Percentiles rank a stretch among this genome's conserved stretches.
phyloP scores from a whole-genome alignment of 257 asterid species.

The Fraxinus cuspidata region DNA sequence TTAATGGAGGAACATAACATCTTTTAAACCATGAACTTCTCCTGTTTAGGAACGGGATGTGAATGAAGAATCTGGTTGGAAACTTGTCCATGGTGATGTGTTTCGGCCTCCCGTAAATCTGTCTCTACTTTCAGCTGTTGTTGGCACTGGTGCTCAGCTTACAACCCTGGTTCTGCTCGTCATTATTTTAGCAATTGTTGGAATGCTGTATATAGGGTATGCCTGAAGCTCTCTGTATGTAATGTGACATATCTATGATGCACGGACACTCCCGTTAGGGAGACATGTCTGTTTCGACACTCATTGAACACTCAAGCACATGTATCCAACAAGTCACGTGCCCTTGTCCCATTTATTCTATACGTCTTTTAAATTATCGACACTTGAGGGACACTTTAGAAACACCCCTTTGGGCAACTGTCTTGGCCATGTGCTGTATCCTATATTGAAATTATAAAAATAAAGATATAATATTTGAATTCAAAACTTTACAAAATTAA shows the following conservation, averaged over 20 bases:
- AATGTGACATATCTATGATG: not conserved
- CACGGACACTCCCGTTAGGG: no score
- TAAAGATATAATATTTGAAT: no score
- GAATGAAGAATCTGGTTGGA: constrained; percentile 92
- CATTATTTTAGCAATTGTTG: constrained; percentile 68
- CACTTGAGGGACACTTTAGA: no score
- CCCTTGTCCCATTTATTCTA: no score
- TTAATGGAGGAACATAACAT: not conserved
- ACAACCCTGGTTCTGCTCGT: constrained; percentile 72
- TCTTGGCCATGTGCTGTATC: no score
- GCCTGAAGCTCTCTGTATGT: constrained; percentile 14
- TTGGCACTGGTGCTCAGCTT: constrained; percentile 92
- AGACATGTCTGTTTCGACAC: no score
- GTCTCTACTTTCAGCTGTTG: constrained; percentile 77
- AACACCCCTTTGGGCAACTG: no score
- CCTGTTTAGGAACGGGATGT: constrained; percentile 73
- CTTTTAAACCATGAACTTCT: constrained; percentile 22
- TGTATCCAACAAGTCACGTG: no score
- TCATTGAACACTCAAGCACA: no score
- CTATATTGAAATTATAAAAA: no score
- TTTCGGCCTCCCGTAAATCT: constrained; percentile 72
- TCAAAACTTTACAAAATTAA: no score
- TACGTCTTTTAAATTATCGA: no score
- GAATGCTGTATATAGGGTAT: constrained; percentile 85
- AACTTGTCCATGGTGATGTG: constrained; percentile 93